Conservation (phyloP, 192 early-diverging fungal species). For the Umbelopsis ramanniana region DNA sequence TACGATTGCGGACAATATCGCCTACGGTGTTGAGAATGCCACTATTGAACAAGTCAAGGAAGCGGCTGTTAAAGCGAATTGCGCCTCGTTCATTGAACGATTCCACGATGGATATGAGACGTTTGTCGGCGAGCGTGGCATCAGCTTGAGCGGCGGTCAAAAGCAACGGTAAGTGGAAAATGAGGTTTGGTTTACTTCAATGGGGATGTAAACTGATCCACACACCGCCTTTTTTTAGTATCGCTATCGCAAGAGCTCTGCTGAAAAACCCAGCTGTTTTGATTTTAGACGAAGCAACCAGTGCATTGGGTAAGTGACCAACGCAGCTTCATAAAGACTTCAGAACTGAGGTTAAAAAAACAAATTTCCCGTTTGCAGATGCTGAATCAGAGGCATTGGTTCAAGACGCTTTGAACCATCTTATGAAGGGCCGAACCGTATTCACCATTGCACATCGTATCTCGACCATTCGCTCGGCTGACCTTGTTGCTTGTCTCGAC, state of each 20-base stretch:
- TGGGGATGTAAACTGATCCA: not conserved
- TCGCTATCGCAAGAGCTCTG: constrained; percentile 53
- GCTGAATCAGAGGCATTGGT: constrained; percentile 67
- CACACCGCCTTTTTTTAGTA: constrained; percentile 22
- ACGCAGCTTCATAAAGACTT: constrained; percentile 52
- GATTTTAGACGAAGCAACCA: constrained; percentile 69
- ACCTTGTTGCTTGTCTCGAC: constrained; percentile 60
- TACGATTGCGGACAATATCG: constrained; percentile 73
- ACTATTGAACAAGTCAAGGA: constrained; percentile 66
- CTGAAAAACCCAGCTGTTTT: constrained; percentile 48
- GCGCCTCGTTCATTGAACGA: constrained; percentile 63
- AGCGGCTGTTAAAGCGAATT: constrained; percentile 76
- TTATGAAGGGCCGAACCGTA: constrained; percentile 63
- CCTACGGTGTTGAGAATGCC: constrained; percentile 60
- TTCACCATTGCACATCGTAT: constrained; percentile 78
- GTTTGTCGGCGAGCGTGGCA: constrained; percentile 47
- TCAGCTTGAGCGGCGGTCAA: constrained; percentile 54
- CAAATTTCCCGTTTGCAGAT: constrained; percentile 37
- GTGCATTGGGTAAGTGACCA: constrained; percentile 47
- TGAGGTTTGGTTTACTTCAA: constrained; percentile 1
- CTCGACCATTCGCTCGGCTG: constrained; percentile 63
- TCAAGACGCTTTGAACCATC: constrained; percentile 61
- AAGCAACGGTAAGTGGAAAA: constrained; percentile 44
- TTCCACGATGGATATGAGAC: constrained; percentile 62
- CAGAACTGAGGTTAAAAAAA: constrained; percentile 43